Percentiles rank a stretch among this genome's conserved stretches.
Conservation (phyloP, 805 yeast genomes). For the Starmerella tilneyi region DNA sequence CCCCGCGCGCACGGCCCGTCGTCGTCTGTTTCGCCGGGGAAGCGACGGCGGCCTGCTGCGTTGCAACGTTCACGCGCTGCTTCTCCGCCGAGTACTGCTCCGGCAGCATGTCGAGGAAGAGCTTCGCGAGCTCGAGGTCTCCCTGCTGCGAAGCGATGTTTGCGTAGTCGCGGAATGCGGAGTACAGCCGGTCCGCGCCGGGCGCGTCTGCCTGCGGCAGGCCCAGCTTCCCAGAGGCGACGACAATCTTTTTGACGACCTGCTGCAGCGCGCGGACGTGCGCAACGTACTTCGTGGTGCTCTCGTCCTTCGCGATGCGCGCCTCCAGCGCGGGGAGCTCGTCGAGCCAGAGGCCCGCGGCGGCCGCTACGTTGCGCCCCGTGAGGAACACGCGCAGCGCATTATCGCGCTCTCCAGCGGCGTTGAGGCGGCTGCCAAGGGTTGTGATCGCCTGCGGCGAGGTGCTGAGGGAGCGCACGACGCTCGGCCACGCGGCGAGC, state of each 20-base stretch:
- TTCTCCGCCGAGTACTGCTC: constrained; percentile 55
- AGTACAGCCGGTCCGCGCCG: constrained; percentile 40
- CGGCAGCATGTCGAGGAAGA: constrained; percentile 61
- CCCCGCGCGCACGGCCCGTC: background rate
- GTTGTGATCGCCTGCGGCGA: constrained; percentile 4
- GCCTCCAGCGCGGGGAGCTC: constrained; percentile 50
- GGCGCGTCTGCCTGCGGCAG: constrained; percentile 20
- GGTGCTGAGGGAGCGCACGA: constrained; percentile 46
- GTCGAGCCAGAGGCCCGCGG: constrained; percentile 70
- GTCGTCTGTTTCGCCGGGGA: background rate
- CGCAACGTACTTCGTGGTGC: constrained; percentile 63
- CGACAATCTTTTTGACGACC: constrained; percentile 74
- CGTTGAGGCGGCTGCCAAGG: constrained; percentile 68
- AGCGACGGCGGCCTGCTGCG: constrained; percentile 30
- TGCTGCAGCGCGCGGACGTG: constrained; percentile 70
- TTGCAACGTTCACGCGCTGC: constrained; percentile 67
- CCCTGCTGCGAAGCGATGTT: constrained; percentile 72
- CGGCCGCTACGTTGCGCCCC: constrained; percentile 70
- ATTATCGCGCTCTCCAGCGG: constrained; percentile 47
- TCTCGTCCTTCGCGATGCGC: constrained; percentile 31
- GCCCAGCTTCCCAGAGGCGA: constrained; percentile 38
- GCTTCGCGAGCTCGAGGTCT: constrained; percentile 67
- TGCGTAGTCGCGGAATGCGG: constrained; percentile 70
- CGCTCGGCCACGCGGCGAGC: constrained; percentile 70
- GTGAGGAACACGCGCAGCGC: constrained; percentile 72